These are phyloP conservation scores for Diutina pseudorugosa DNA, from an alignment of 1,139 yeast genomes.

Conservation along the genomic window DNA sequence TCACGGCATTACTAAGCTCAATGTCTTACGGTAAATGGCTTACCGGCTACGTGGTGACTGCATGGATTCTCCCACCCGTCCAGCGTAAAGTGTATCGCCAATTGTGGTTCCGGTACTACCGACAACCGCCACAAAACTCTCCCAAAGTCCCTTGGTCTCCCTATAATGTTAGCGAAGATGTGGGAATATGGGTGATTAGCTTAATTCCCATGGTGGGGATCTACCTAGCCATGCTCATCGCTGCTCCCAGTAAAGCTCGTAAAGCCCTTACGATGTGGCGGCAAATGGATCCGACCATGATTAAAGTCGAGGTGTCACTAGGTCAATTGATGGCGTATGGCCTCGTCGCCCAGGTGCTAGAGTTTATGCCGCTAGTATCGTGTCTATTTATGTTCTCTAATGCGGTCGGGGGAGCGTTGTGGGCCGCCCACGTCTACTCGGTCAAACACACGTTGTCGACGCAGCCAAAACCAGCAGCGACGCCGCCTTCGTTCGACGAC, in stretches of 20 bases:
- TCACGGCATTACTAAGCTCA: background rate
- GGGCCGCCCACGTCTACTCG: background rate
- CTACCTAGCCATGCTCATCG: background rate
- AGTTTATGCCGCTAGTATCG: background rate
- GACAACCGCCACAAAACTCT: background rate
- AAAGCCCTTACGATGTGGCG: background rate
- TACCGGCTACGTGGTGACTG: background rate
- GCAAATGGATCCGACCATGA: background rate
- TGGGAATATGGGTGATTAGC: background rate
- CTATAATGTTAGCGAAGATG: background rate
- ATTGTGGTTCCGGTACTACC: background rate
- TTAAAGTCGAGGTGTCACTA: background rate
- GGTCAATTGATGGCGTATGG: background rate
- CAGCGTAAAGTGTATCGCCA: background rate
- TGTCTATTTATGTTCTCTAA: background rate
- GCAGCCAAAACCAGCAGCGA: constrained; percentile 97
- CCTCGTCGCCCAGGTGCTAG: background rate
- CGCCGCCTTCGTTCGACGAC: constrained; percentile 91
- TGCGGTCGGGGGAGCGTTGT: background rate
- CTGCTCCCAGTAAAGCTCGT: background rate
- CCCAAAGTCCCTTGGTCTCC: background rate
- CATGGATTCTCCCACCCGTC: background rate
- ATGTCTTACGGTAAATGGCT: background rate
- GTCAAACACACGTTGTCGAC: constrained; percentile 58
- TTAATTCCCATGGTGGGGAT: background rate